These are phyloP conservation scores for Aurinia saxatilis DNA, from an alignment of 345 rosid species.

Conservation along the genomic window DNA sequence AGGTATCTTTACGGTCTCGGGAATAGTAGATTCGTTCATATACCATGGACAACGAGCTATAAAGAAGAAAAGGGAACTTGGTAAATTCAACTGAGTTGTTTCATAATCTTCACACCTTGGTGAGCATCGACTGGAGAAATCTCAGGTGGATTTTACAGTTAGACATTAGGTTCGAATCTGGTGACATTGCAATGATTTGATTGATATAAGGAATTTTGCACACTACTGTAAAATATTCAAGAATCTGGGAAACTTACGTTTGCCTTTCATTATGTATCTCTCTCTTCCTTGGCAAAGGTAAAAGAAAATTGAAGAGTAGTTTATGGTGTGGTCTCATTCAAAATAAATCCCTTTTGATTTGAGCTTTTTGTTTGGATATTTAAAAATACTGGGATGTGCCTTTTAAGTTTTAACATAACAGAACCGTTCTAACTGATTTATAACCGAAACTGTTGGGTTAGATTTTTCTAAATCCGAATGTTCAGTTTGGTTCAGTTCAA, in stretches of 20 bases:
- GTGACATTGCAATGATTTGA: background rate
- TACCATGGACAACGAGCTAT: slow-evolving; percentile 76
- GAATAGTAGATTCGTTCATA: slow-evolving; percentile 71
- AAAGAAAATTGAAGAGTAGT: background rate
- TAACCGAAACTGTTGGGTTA: no score
- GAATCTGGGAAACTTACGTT: slow-evolving; percentile 5
- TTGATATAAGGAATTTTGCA: slow-evolving; percentile 6
- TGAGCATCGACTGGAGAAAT: slow-evolving; percentile 2
- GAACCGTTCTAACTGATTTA: no score
- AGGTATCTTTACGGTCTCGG: slow-evolving; percentile 81
- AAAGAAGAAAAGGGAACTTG: slow-evolving; percentile 79
- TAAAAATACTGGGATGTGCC: no score
- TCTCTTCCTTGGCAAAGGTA: background rate
- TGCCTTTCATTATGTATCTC: background rate
- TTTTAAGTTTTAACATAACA: no score
- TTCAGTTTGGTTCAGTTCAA: no score
- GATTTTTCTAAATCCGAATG: no score
- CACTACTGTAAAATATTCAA: background rate
- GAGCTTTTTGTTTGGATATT: no score
- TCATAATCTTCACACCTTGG: background rate
- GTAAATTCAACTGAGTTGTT: slow-evolving; percentile 52
- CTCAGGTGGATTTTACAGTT: slow-evolving; percentile 4
- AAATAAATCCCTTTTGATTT: background rate
- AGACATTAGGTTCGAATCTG: slow-evolving; percentile 13
- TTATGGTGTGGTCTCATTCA: slow-evolving; percentile 2